phyloP scores from a whole-genome alignment of 306 rosid genomes.

The Morella rubra region DNA sequence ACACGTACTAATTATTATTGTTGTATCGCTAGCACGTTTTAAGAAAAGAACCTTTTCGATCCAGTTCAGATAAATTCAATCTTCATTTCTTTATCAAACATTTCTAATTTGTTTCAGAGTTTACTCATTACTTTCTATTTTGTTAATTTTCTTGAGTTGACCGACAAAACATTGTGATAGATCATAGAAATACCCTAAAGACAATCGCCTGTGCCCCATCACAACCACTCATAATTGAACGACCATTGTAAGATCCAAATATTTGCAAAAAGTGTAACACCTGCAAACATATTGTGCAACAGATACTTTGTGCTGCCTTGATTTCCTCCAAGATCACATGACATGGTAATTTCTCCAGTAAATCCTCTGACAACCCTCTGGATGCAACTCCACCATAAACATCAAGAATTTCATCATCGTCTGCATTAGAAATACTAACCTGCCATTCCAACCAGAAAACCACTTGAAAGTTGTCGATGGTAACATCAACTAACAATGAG shows the following conservation, averaged over 20 bases:
- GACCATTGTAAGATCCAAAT: neutral
- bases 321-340: conserved; percentile 50
- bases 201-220: neutral
- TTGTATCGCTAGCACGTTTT: neutral
- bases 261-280: conserved; percentile 34
- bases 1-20: neutral
- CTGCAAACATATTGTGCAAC: conserved; percentile 80
- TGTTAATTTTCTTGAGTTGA: neutral
- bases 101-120: too few species aligned
- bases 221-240: neutral
- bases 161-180: neutral
- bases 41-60: neutral
- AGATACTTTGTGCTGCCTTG: conserved; percentile 42
- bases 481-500: neutral
- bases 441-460: conserved; percentile 35
- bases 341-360: conserved; percentile 55
- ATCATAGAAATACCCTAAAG: neutral
- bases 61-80: neutral
- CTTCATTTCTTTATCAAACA: neutral
- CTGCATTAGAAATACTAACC: conserved; percentile 43
- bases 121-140: too few species aligned
- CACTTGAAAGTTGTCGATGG: neutral
- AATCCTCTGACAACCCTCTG: conserved; percentile 61
- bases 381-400: conserved; percentile 43
- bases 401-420: conserved; percentile 50